Base-by-base conservation (phyloP, 2,329 filamentous ascomycete genomes). In the Capronia coronata region DNA sequence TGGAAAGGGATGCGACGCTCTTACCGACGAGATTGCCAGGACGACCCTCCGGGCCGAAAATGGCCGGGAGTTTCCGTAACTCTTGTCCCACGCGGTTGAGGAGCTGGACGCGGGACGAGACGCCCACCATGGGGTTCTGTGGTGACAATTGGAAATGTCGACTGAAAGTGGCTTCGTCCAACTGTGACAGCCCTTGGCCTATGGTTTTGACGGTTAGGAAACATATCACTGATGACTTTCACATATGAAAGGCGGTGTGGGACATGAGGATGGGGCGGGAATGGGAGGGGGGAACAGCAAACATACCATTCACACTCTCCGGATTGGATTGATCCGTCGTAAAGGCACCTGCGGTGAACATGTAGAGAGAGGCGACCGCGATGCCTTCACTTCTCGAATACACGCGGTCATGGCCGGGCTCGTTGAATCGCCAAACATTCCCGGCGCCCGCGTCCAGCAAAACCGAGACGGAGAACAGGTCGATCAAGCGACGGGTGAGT, bases 391-490 rank as follows among this genome's bases (percentile, higher is more conserved):
- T 75, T 2, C 75, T 60, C 7, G 62, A 66, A 38, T 71, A 72
- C 5, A 56, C 52, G 6, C 63, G 54, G 4, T 60, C 63, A 1
- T 64, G 64, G 7, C n/a, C 3, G 11, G 13, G 66, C 58, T 77
- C 75, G 1, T 59, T 63, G 47, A 68, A 78, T 0, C 57, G 62
- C 75, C 75, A 78, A 9, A 63, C 52, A 58, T 77, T 72, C 1
- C 75, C 75, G 0, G 75, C 75, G 0, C 75, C 75, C 0, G 75
- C 76, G 53, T 80, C 77, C 3, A 32, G 29, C 7, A 32, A n/a
- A 1, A 80, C 77, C 0, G 77, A 78, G 2, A 79, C 75, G 41
- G 80, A 74, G 64, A 82, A 82, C 10, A 82, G 64, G 56, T 82
- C 79, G 35, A 80, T 70, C 19, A 81, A 63, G 1, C 76, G 69